Evolutionary conservation across 352 stramenopile genomes (phyloP).

Genomic region (Phytophthora pistaciae): DNA sequence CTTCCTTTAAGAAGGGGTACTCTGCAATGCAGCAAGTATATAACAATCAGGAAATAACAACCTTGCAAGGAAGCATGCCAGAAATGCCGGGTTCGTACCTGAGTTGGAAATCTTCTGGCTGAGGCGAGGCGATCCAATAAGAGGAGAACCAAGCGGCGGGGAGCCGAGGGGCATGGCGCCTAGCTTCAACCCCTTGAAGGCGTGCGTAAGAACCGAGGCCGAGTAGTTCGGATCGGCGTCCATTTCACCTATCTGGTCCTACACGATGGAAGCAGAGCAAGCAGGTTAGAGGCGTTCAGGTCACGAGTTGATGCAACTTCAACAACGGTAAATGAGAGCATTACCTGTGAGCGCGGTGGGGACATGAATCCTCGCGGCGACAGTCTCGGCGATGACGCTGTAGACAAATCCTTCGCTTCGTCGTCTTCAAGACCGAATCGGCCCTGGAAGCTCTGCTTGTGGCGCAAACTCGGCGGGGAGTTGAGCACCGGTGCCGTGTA

Average conservation of each 20-base stretch:
- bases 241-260: constrained; percentile 33
- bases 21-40: constrained; percentile 34
- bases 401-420: constrained; percentile 34
- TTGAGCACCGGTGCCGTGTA: constrained; percentile 67
- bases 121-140: constrained; percentile 63
- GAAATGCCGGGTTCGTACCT: constrained; percentile 30
- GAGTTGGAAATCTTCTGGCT: constrained; percentile 74
- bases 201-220: constrained; percentile 66
- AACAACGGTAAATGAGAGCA: neutral
- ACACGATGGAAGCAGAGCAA: constrained; percentile 3
- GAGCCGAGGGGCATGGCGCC: constrained; percentile 35
- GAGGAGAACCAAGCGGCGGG: constrained; percentile 45
- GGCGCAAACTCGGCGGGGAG: constrained; percentile 47
- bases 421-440: constrained; percentile 59
- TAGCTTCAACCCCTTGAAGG: constrained; percentile 70
- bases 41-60: constrained; percentile 1
- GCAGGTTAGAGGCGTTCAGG: constrained; percentile 3
- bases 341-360: constrained; percentile 39
- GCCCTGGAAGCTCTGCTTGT: constrained; percentile 39
- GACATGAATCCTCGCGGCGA: constrained; percentile 49
- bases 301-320: neutral
- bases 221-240: constrained; percentile 52
- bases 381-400: constrained; percentile 31
- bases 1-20: constrained; percentile 75
- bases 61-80: neutral